phyloP scores from a whole-genome alignment of 192 early-diverging fungal genomes.

The Backusella parvicylindrica region DNA sequence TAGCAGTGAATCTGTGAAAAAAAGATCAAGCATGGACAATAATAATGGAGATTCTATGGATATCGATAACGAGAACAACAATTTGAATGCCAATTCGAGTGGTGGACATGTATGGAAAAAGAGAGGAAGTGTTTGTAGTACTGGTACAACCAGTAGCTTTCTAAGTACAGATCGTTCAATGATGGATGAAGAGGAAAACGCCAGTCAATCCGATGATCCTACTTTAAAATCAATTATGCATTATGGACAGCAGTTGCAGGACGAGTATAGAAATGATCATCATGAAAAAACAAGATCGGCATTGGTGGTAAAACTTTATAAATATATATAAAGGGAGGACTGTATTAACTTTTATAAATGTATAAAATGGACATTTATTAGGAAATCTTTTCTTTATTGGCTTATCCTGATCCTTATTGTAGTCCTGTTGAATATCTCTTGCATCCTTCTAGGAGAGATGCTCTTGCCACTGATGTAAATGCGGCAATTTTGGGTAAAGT shows the following conservation, averaged over 20 bases:
- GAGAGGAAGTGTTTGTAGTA: neutral
- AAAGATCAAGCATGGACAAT: neutral
- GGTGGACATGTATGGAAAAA: neutral
- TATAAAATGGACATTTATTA: conserved; percentile 20
- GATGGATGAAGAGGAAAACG: neutral
- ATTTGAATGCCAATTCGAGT: neutral
- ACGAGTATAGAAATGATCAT: conserved; percentile 40
- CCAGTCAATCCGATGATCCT: neutral
- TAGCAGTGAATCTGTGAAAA: neutral
- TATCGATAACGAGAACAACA: neutral
- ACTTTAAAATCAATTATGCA: conserved; percentile 32
- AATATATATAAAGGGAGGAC: neutral
- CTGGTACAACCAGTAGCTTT: neutral
- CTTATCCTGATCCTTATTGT: conserved; percentile 64
- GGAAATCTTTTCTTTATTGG: conserved; percentile 71
- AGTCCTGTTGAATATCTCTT: conserved; percentile 55
- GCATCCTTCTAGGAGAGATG: conserved; percentile 49
- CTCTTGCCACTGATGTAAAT: conserved; percentile 67
- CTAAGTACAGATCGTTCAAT: neutral
- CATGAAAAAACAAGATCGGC: neutral
- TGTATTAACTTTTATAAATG: neutral
- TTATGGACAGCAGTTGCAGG: conserved; percentile 52
- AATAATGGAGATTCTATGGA: neutral
- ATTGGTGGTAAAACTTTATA: conserved; percentile 15
- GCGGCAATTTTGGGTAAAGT: conserved; percentile 57